phyloP scores from a whole-genome alignment of 2,329 filamentous ascomycete species.

The Aspergillus luchuensis region DNA sequence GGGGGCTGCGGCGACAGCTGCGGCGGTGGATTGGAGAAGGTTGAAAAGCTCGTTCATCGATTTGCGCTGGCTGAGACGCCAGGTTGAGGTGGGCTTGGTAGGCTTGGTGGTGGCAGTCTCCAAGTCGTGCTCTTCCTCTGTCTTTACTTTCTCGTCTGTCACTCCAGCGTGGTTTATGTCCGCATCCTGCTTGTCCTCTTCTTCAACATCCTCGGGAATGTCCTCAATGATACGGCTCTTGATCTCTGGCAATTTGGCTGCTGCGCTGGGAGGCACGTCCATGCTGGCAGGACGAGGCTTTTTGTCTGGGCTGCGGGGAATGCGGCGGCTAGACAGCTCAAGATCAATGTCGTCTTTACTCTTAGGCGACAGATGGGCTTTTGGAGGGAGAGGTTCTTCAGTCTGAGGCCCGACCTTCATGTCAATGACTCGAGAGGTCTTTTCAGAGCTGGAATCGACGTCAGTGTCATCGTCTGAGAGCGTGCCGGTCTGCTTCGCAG shows the following conservation, averaged over 20 bases:
- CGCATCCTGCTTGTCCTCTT: not conserved
- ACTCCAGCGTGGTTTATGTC: not conserved
- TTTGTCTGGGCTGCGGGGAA: not conserved
- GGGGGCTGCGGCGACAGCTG: slow-evolving; percentile 3
- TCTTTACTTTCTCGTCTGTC: not conserved
- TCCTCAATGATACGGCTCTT: slow-evolving; percentile 23
- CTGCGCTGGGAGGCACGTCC: slow-evolving; percentile 3
- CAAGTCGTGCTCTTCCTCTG: not conserved
- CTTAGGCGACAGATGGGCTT: not conserved
- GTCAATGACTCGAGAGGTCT: not conserved
- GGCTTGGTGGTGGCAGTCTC: not conserved
- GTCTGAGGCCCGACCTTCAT: slow-evolving; percentile 4
- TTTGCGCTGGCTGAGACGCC: slow-evolving; percentile 20
- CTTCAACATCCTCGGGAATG: slow-evolving; percentile 23
- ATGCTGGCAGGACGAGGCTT: slow-evolving; percentile 1
- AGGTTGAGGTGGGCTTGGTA: slow-evolving; percentile 13
- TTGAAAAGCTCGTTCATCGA: slow-evolving; percentile 26
- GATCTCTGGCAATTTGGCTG: slow-evolving; percentile 14
- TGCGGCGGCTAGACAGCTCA: slow-evolving; percentile 1
- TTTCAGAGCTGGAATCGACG: not conserved
- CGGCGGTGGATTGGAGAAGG: slow-evolving; percentile 15
- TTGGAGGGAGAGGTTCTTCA: not conserved
- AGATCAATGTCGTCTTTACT: slow-evolving; percentile 8
- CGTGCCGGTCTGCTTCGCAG: not conserved
- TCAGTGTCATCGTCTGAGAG: slow-evolving; percentile 6